phyloP scores from a whole-genome alignment of 139 green algal species.

The Pycnococcus provasolii region DNA sequence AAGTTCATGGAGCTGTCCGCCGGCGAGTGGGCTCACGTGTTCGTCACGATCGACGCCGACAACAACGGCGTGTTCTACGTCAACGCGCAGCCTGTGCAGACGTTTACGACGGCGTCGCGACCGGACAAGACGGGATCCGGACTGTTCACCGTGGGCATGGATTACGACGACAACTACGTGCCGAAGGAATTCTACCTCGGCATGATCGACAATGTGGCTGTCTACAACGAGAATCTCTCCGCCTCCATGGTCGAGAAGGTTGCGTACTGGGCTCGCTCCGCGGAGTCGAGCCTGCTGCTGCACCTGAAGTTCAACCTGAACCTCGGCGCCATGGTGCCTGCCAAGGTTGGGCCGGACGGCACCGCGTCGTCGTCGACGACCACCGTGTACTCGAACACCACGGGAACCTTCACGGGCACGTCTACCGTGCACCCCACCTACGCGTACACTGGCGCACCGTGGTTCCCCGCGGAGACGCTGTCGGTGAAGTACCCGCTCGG shows the following conservation, averaged over 20 bases:
- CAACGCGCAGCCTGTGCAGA: constrained; percentile 3
- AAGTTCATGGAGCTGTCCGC: constrained; percentile 14
- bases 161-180: constrained; percentile 18
- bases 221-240: constrained; percentile 20
- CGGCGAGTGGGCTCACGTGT: constrained; percentile 25
- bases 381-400: not conserved
- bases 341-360: constrained; percentile 1
- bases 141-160: constrained; percentile 24
- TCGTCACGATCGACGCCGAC: constrained; percentile 17
- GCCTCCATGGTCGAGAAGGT: not conserved
- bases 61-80: constrained; percentile 26
- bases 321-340: not conserved
- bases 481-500: not conserved
- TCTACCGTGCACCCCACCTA: constrained; percentile 10
- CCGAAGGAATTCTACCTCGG: constrained; percentile 26
- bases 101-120: constrained; percentile 18
- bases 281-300: constrained; percentile 1
- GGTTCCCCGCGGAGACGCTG: constrained; percentile 19
- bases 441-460: constrained; percentile 13
- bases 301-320: constrained; percentile 25
- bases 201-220: constrained; percentile 24
- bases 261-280: not conserved
- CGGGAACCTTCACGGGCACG: constrained; percentile 3
- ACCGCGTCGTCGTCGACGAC: not conserved
- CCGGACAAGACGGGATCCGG: constrained; percentile 10